These are phyloP conservation scores for Sisymbrium altissimum DNA, from an alignment of 345 rosid species.

Conservation along the genomic window DNA sequence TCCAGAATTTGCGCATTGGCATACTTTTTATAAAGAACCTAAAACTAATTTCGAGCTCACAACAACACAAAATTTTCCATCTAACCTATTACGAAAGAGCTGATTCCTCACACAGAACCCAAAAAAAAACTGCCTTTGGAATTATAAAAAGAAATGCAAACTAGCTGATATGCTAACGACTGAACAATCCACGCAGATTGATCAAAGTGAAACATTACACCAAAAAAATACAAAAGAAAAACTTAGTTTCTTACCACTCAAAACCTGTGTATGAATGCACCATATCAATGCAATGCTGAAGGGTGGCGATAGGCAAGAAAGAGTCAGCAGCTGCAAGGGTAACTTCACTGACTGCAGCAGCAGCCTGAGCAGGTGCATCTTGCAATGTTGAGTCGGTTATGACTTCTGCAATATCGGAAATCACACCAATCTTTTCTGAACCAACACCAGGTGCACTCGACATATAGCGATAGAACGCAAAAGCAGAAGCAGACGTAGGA, in stretches of 20 bases:
- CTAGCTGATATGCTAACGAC: no score
- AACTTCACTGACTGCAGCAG: slow-evolving; percentile 58
- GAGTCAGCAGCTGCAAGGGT: slow-evolving; percentile 72
- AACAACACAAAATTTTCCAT: no score
- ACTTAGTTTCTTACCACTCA: slow-evolving; percentile 60
- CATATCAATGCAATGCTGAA: slow-evolving; percentile 67
- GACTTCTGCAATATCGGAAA: slow-evolving; percentile 49
- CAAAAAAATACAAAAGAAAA: no score
- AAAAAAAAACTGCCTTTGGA: no score
- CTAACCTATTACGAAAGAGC: no score
- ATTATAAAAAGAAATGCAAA: no score
- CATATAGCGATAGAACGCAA: slow-evolving; percentile 53
- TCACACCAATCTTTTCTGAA: slow-evolving; percentile 43
- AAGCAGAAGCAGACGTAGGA: slow-evolving; percentile 37
- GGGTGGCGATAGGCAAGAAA: slow-evolving; percentile 54
- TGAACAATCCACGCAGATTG: no score
- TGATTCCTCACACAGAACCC: no score
- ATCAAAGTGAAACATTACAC: no score
- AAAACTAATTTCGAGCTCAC: not conserved
- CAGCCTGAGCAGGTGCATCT: slow-evolving; percentile 48
- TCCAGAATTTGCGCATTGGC: not conserved
- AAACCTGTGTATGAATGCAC: slow-evolving; percentile 66
- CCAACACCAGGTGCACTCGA: slow-evolving; percentile 48
- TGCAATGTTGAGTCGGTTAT: slow-evolving; percentile 49
- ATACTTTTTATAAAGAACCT: not conserved